phyloP scores from a whole-genome alignment of 768 basidiomycete genomes.

The Naematelia aurantialba region DNA sequence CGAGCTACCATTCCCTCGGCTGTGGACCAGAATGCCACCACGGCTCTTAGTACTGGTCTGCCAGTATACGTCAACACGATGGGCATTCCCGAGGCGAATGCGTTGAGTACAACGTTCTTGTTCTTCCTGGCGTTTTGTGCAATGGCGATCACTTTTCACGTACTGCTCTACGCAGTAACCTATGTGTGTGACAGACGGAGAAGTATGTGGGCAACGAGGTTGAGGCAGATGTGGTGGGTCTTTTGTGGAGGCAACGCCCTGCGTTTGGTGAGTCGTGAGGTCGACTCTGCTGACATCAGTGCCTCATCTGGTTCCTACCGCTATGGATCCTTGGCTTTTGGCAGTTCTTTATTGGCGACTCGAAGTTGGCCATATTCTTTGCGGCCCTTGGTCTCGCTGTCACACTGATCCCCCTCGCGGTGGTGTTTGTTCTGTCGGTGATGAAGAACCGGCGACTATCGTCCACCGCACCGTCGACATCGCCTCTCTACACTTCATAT shows the following conservation, averaged over 20 bases:
- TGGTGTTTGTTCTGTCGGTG: conserved; percentile 57
- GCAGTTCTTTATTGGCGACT: conserved; percentile 85
- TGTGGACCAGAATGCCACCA: conserved; percentile 26
- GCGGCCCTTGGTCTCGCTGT: conserved; percentile 66
- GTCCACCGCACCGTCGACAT: conserved; percentile 53
- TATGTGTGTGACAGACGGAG: conserved; percentile 47
- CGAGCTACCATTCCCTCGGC: conserved; percentile 38
- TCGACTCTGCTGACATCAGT: conserved; percentile 52
- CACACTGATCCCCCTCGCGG: conserved; percentile 56
- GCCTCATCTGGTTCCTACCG: conserved; percentile 65
- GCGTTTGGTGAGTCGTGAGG: conserved; percentile 59
- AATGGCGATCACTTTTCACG: conserved; percentile 58
- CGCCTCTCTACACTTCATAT: conserved; percentile 59
- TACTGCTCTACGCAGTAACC: conserved; percentile 56
- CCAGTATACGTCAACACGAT: conserved; percentile 76
- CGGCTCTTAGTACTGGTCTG: conserved; percentile 65
- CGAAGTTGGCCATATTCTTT: conserved; percentile 76
- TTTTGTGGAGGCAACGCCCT: conserved; percentile 51
- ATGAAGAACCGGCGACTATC: conserved; percentile 54
- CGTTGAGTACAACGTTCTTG: conserved; percentile 85
- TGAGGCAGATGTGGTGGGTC: conserved; percentile 30
- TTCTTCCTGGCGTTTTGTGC: conserved; percentile 65
- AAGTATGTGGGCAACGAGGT: conserved; percentile 35
- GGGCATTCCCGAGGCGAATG: conserved; percentile 77
- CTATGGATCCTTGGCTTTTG: conserved; percentile 74